Percentiles rank a stretch among this genome's conserved stretches.
Conservation (phyloP, 2,329 filamentous ascomycete species). For the Xylariaceae sp. region DNA sequence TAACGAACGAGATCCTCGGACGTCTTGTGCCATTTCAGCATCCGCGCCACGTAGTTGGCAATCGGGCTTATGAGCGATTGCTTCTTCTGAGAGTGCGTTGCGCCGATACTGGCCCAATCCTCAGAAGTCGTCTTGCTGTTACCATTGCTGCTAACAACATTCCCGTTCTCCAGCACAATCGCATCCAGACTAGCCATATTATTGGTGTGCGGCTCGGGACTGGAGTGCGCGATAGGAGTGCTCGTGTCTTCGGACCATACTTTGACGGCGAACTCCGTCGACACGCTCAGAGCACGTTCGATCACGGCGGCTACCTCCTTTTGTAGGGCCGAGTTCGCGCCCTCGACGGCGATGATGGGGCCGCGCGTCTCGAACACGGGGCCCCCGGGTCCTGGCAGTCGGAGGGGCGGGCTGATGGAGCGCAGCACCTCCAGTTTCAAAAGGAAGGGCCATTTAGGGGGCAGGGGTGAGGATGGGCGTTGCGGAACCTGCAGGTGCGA, state of each 20-base stretch:
- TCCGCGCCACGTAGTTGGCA: constrained; percentile 59
- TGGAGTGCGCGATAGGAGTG: constrained; percentile 15
- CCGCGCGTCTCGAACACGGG: constrained; percentile 52
- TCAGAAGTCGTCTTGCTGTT: no score
- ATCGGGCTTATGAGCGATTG: constrained; percentile 37
- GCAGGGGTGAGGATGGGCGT: constrained; percentile 5
- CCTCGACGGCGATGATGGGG: constrained; percentile 77
- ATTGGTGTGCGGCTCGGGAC: constrained; percentile 12
- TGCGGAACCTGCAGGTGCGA: constrained; percentile 8
- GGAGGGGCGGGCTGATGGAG: constrained; percentile 67
- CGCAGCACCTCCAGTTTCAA: constrained; percentile 73
- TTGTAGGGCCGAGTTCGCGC: constrained; percentile 50
- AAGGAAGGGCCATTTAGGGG: constrained; percentile 55
- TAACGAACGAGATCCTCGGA: constrained; percentile 62
- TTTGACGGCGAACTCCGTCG: constrained; percentile 41
- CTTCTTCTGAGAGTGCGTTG: constrained; percentile 4
- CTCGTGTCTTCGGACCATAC: constrained; percentile 38
- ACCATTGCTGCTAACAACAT: not conserved
- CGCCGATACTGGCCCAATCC: no score
- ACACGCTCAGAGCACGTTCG: constrained; percentile 52
- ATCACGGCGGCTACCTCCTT: constrained; percentile 59
- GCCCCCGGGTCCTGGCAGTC: constrained; percentile 31
- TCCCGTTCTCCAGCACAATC: constrained; percentile 1
- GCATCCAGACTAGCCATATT: not conserved
- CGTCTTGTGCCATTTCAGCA: constrained; percentile 69